A percentile compares a stretch with the other conserved stretches of the same genome.
Evolutionary conservation across 768 basidiomycete genomes (phyloP).

Genomic region (Rhizopogon vinicolor): DNA sequence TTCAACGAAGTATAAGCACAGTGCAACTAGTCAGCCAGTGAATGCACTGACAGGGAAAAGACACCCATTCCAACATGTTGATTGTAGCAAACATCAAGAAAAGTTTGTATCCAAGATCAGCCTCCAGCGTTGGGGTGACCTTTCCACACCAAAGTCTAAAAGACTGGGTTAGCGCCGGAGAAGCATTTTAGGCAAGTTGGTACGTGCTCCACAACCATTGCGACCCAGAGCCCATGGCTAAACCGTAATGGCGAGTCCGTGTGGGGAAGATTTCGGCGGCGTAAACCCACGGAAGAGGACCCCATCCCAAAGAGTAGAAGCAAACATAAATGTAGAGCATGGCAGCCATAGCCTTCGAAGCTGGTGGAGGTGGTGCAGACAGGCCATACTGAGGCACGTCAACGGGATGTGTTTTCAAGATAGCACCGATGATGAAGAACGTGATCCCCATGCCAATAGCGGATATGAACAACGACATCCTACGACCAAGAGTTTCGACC

Average conservation of each 20-base stretch:
- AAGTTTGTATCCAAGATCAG: slow-evolving; percentile 63
- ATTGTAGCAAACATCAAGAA: slow-evolving; percentile 76
- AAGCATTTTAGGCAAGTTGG: not conserved
- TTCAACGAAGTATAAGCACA: not conserved
- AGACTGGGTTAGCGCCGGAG: not conserved
- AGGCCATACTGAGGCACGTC: slow-evolving; percentile 33
- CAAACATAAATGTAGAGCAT: slow-evolving; percentile 85
- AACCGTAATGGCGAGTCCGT: slow-evolving; percentile 75
- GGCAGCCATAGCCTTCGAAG: slow-evolving; percentile 76
- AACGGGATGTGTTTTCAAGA: slow-evolving; percentile 71
- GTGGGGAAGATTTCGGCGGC: slow-evolving; percentile 87
- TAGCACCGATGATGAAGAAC: slow-evolving; percentile 82
- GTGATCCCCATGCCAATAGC: slow-evolving; percentile 73
- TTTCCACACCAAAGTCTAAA: slow-evolving; percentile 67
- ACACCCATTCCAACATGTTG: slow-evolving; percentile 67
- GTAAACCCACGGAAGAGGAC: slow-evolving; percentile 63
- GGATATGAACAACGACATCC: slow-evolving; percentile 65
- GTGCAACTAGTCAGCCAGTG: not conserved
- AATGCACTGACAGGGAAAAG: slow-evolving; percentile 54
- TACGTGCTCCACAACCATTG: slow-evolving; percentile 81
- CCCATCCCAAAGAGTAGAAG: slow-evolving; percentile 89
- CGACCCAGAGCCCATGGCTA: slow-evolving; percentile 67
- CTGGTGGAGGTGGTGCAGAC: slow-evolving; percentile 40
- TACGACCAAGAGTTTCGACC: slow-evolving; percentile 67
- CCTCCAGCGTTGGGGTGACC: slow-evolving; percentile 60